A percentile compares a stretch with the other conserved stretches of the same genome.
These are phyloP conservation scores for Nakaseomyces uthaithaninus DNA, from an alignment of 1,139 yeast species.

Conservation along the genomic window DNA sequence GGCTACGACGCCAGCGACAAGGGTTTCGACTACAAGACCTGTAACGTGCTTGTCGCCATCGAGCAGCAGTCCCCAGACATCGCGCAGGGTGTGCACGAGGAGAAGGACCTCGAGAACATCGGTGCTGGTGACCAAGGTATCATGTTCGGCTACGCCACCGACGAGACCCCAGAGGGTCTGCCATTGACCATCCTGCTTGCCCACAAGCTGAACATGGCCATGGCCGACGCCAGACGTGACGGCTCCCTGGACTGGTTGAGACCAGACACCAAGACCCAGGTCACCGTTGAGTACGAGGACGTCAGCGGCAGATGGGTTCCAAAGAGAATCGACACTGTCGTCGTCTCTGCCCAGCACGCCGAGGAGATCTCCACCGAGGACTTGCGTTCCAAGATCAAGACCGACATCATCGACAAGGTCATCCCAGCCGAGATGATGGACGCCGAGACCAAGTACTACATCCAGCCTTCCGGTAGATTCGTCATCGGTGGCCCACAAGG, in stretches of 20 bases:
- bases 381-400: conserved; percentile 64
- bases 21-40: conserved; percentile 97
- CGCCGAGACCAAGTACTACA: conserved; percentile 89
- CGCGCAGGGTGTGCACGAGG: conserved; percentile 97
- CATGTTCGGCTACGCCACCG: conserved; percentile 98
- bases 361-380: conserved; percentile 89
- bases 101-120: conserved; percentile 87
- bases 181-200: conserved; percentile 89
- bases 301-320: conserved; percentile 93
- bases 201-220: conserved; percentile 89
- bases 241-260: conserved; percentile 92
- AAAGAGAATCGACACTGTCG: conserved; percentile 90
- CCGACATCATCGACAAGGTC: conserved; percentile 79
- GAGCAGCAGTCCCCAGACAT: conserved; percentile 98
- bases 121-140: conserved; percentile 99
- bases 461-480: conserved; percentile 97
- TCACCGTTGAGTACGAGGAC: conserved; percentile 87
- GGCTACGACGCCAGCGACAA: conserved; percentile 92
- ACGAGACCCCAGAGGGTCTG: conserved; percentile 91
- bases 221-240: conserved; percentile 92
- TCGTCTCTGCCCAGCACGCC: conserved; percentile 93
- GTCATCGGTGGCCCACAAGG: conserved; percentile 99
- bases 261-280: conserved; percentile 99
- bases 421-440: conserved; percentile 83
- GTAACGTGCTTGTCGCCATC: conserved; percentile 95